Evolutionary conservation across 1,284 basidiomycete species (phyloP), one percentile per base, ranked within the genome.

Genomic region (Ganoderma leucocontextum): DNA sequence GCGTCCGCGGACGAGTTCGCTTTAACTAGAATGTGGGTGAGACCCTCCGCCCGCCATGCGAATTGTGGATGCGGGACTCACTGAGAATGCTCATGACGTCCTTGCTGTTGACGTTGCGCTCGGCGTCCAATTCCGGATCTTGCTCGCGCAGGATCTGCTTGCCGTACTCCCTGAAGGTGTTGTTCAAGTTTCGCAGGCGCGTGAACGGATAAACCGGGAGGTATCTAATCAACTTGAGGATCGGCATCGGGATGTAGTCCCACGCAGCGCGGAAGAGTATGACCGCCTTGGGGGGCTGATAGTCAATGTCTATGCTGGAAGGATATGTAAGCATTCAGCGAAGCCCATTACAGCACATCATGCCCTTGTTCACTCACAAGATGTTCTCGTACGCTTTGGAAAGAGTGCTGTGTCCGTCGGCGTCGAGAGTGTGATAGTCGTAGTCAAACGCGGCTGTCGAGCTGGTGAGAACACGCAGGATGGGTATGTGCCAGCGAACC

Each of bases 1-100:
- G 81, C 79, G 29, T 85, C 78, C 57, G 83, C 78, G 3, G 84
- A 83, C 52, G 79, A 78, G 69, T 89, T 89, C 2, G 88, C 87
- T 73, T 82, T 85, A 60, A 88, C 88, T 89, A 60, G 0, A 36
- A 42, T 12, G 5, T 25, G 17, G 39, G 15, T 55, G 29, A 49
- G 57, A 22, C 17, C 55, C 17, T 38, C 10, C 55, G 12, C 55
- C 35, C 35, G 57, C 2, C 22, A 12, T 22, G 35, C 10, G 22
- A 2, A 4, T 10, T 15, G 38, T 15, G 25, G 41, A 60, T 13
- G 8, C 52, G 7, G 36, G 29, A n/a, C 79, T 8, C 59, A 83
- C 83, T 78, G 12, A 86, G 77, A 25, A 84, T 73, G 65, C 78
- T 84, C 73, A 86, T 79, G 38, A 83, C 69, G 67, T 85, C 85